phyloP scores from a whole-genome alignment of 2,329 filamentous ascomycete genomes.

The Ilyonectria robusta region DNA sequence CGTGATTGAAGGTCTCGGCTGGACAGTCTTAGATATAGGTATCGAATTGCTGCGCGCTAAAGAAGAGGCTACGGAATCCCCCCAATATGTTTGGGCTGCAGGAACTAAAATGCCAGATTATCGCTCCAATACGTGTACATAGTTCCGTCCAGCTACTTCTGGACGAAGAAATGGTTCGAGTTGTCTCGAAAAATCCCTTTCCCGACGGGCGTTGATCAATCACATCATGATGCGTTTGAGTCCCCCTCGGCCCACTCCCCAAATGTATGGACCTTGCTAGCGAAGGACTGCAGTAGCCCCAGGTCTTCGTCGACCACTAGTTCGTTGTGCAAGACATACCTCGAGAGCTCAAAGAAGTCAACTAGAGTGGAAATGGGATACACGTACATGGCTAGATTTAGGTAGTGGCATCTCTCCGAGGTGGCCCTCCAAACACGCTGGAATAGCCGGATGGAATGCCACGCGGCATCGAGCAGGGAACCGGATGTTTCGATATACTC shows the following conservation, averaged over 20 bases:
- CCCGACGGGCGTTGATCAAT: not conserved
- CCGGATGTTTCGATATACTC: not conserved
- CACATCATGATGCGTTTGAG: slow-evolving; percentile 13
- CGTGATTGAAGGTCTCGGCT: slow-evolving; percentile 1
- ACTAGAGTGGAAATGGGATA: slow-evolving; percentile 5
- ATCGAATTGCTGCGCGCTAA: slow-evolving; percentile 24
- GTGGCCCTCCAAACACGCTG: slow-evolving; percentile 16
- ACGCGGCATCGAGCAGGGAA: slow-evolving; percentile 11
- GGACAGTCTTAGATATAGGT: slow-evolving; percentile 14
- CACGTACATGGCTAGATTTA: slow-evolving; percentile 17
- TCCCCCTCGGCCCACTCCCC: slow-evolving; percentile 21
- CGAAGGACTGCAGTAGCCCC: slow-evolving; percentile 6
- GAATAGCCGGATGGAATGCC: slow-evolving; percentile 20
- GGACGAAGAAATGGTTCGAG: not conserved
- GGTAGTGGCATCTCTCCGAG: slow-evolving; percentile 4
- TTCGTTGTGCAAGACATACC: slow-evolving; percentile 7
- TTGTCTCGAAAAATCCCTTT: slow-evolving; percentile 6
- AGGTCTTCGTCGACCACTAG: slow-evolving; percentile 2
- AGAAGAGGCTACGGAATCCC: slow-evolving; percentile 20
- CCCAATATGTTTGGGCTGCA: slow-evolving; percentile 4
- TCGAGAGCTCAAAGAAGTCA: slow-evolving; percentile 24
- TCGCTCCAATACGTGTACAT: slow-evolving; percentile 9
- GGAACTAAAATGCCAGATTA: not conserved
- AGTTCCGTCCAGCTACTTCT: not conserved
- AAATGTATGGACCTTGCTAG: slow-evolving; percentile 1